Evolutionary conservation across 1,139 yeast genomes (phyloP), one percentile per base, ranked within the genome.

Genomic region (Nematodospora anomalae): DNA sequence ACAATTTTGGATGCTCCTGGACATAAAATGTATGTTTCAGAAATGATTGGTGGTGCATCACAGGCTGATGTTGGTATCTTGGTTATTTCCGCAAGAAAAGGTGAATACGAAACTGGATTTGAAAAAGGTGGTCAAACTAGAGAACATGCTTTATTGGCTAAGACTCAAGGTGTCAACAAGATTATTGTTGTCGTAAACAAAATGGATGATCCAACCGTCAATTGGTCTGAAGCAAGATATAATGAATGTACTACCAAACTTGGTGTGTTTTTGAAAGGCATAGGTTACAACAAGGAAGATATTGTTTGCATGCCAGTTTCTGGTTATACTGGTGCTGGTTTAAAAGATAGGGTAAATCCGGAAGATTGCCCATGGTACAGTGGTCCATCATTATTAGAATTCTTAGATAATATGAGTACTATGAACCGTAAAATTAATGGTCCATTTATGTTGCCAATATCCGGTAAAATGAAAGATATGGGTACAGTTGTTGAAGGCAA

Each of bases 21-120:
- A 33, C 99, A 92, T 73, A 92, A 92, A 71, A 85, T 92, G 87
- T 92, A 92, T 60, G 97, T 92, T 47, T 88, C 97, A 39, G 95
- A 90, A 65, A 92, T 92, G 98, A 94, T 94, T 74, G 97, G 97
- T 55, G 98, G 98, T 64, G 98, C 98, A 9, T 89, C 98, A 28
- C 99, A 92, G 71, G 98, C 97, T 36, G 98, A 92, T 67, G 92
- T 92, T 46, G 98, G 97, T 66, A 81, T 92, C 51, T 79, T 92
- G 60, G 97, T 92, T 41, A 92, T 92, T 54, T 87, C 96, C 50
- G 97, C 97, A 44, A 87, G 98, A 77, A 89, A 89, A 71, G 98
- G 98, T 68, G 98, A 92, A 67, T 92, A 90, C 69, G 98, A 92
- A 73, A 94, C 98, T 45, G 98, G 98, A 48, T 92, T 92, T 62